Base-by-base conservation (phyloP, 805 yeast genomes). In the Candida pseudoglaebosa region DNA sequence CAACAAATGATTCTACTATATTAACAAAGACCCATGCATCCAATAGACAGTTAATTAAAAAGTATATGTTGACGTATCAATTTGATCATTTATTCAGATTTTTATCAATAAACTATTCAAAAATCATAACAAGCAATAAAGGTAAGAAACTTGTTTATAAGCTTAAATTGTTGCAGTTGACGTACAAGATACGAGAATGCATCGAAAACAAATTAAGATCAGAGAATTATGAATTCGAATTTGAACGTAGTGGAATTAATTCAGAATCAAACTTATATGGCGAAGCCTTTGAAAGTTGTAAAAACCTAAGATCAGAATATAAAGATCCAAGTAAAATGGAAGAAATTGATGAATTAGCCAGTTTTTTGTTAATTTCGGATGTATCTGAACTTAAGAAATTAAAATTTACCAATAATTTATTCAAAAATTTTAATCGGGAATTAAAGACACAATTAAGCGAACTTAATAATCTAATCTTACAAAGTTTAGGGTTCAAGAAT, bases 391-490 rank as follows among this genome's bases (percentile, higher is more conserved):
- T 47, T 24, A 43, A 42, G 4, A 54, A 52, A 31, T 49, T 57
- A 13, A 58, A 64, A 4, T 46, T 40, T 15, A 54, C 53, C 3
- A 42, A 48, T 2, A 39, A 40, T 4, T 39, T 48, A 8, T 33
- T 67, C 12, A 49, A 54, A 8, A 47, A 55, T 20, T 57, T 52
- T 34, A 22, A 46, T 19, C 45, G 50, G 15, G 49, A 50, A 14
- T 38, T 54, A 29, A 43, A 42, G 4, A 43, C 41, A 21, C 38
- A 65, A 4, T 44, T 46, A 14, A 45, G 47, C 9, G 47, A 48
- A 8, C 56, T 62, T 12, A 63, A 65, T 34, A 47, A 45, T 19
- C 41, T 39, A 13, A 61, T 63, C 3, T 46, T 64, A 24, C 36
- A 39, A 28, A 37, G 39, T 7, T 42, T 56, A 18, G 59, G 61